Evolutionary conservation across 148 eudicot genomes (phyloP), one percentile per base, ranked within the genome.

Genomic region (Vaccinium corymbosum): DNA sequence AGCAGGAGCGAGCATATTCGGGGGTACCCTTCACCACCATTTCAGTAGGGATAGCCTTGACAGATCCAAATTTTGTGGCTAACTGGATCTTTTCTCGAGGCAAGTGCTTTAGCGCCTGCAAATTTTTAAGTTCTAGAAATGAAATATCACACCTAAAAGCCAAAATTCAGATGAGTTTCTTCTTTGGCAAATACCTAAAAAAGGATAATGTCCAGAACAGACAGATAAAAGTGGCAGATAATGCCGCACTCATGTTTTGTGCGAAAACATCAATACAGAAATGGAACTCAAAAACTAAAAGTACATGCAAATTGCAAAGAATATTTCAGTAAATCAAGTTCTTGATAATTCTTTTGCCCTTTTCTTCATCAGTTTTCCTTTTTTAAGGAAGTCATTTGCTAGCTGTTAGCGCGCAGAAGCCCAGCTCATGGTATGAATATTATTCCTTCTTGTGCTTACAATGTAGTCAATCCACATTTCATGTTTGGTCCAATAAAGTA

Each of bases 1-100:
- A 92, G 71, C 92, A 90, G 3, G 91, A 86, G 32, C 93, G 91
- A 9, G 83, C 92, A 71, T 88, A 92, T 50, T 86, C 90, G 14
- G 89, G 85, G 55, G 86, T 80, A 14, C 92, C 97, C 49, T 87
- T 89, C 9, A 87, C 90, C 49, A 11, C 71, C 82, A 91, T 82
- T 51, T 59, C 32, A 66, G 72, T 66, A 27, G 72, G 72, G 4
- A 20, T 12, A 22, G 32, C 25, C 35, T 25, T 66, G 38, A 25
- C 32, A 3, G 11, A 10, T 66, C 72, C 72, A 27, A 66, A 66
- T 66, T 66, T 66, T 66, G 72, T 66, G 72, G 72, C 72, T 27
- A 66, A 22, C 72, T 66, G 72, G 38, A 66, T 66, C 72, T 66
- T 66, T 22, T 66, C 72, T 3, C 72, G 72, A 66, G 72, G 72